Percentiles rank a stretch among this genome's conserved stretches.
phyloP scores from a whole-genome alignment of 2,329 filamentous ascomycete genomes.

The Hyphodiscus sp. region DNA sequence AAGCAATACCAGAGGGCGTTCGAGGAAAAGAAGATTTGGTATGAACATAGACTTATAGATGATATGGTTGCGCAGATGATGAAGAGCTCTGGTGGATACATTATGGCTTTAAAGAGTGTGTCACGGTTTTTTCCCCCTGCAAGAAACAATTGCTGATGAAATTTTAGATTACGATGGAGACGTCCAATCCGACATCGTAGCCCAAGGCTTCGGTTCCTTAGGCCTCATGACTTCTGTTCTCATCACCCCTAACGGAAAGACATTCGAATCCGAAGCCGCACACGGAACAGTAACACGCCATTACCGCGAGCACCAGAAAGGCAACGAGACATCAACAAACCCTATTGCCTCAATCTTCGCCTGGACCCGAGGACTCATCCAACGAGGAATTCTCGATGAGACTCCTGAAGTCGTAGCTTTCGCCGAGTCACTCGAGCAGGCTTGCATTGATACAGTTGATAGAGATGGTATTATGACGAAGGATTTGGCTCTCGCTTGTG shows the following conservation, averaged over 20 bases:
- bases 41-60: slow-evolving; percentile 98
- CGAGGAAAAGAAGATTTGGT: slow-evolving; percentile 92
- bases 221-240: slow-evolving; percentile 98
- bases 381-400: slow-evolving; percentile 86
- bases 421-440: slow-evolving; percentile 84
- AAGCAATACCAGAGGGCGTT: slow-evolving; percentile 80
- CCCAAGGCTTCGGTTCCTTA: slow-evolving; percentile 95
- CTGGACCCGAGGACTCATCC: slow-evolving; percentile 90
- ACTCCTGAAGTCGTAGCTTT: slow-evolving; percentile 91
- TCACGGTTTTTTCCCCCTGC: slow-evolving; percentile 18
- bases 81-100: slow-evolving; percentile 93
- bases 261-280: slow-evolving; percentile 94
- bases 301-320: slow-evolving; percentile 98
- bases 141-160: neutral
- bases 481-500: slow-evolving; percentile 91
- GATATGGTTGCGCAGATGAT: slow-evolving; percentile 99
- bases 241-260: slow-evolving; percentile 93
- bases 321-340: slow-evolving; percentile 94
- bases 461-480: slow-evolving; percentile 97
- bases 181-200: slow-evolving; percentile 96
- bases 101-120: slow-evolving; percentile 97
- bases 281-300: slow-evolving; percentile 98
- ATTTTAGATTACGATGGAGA: slow-evolving; percentile 93
- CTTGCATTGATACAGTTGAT: slow-evolving; percentile 91
- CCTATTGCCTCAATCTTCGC: slow-evolving; percentile 98